Evolutionary conservation across 1,139 yeast genomes (phyloP).

Genomic region (Protomyces inundatus): DNA sequence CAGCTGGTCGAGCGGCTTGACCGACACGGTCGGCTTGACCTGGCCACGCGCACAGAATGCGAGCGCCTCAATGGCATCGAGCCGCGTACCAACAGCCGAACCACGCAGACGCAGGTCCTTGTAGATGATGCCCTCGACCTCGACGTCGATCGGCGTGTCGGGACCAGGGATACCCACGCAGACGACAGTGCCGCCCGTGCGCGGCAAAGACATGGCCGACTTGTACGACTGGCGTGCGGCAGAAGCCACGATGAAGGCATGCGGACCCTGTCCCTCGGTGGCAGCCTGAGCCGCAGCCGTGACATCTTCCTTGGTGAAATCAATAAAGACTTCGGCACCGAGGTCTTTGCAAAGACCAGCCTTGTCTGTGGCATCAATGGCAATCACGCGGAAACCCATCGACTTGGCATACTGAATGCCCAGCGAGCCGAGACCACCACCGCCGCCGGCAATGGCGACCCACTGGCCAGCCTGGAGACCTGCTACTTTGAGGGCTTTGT

Average conservation of each 20-base stretch:
- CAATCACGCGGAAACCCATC: slow-evolving; percentile 72
- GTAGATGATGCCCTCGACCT: slow-evolving; percentile 47
- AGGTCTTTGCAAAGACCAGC: slow-evolving; percentile 9
- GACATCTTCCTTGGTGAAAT: slow-evolving; percentile 44
- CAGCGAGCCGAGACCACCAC: slow-evolving; percentile 77
- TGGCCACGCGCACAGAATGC: slow-evolving; percentile 65
- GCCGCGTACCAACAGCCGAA: slow-evolving; percentile 76
- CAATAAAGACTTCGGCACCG: slow-evolving; percentile 60
- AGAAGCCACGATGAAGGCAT: slow-evolving; percentile 18
- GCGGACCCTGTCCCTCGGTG: slow-evolving; percentile 16
- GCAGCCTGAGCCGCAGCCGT: slow-evolving; percentile 14
- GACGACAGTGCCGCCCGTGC: slow-evolving; percentile 25
- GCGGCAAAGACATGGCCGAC: slow-evolving; percentile 6
- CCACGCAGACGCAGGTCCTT: slow-evolving; percentile 63
- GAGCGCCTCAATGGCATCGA: slow-evolving; percentile 71
- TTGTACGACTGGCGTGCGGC: slow-evolving; percentile 22
- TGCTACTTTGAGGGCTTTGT: slow-evolving; percentile 73
- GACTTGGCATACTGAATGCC: slow-evolving; percentile 79
- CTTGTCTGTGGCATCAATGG: slow-evolving; percentile 57
- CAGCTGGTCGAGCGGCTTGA: slow-evolving; percentile 60
- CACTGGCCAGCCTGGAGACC: slow-evolving; percentile 64
- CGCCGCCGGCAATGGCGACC: slow-evolving; percentile 80
- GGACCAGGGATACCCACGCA: slow-evolving; percentile 27
- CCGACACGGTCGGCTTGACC: slow-evolving; percentile 61
- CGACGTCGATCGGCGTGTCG: slow-evolving; percentile 15